Evolutionary conservation across 768 basidiomycete species (phyloP).

Genomic region (Boletus rubropictus): DNA sequence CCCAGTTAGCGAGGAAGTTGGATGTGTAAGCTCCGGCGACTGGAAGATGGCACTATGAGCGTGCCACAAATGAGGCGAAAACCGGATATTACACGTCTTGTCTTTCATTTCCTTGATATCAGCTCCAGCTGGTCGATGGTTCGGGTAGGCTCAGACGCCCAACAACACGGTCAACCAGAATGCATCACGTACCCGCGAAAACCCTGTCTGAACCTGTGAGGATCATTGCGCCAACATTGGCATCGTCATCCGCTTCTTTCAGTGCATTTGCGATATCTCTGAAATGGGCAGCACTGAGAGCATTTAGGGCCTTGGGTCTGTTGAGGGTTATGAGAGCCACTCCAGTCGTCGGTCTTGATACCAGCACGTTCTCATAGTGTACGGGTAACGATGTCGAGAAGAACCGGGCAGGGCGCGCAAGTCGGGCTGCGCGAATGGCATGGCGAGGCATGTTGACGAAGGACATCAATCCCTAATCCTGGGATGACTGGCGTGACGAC

Average conservation of each 20-base stretch:
- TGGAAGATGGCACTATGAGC: constrained; percentile 24
- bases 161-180: neutral
- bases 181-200: constrained; percentile 69
- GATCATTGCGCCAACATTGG: constrained; percentile 74
- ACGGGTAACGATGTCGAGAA: constrained; percentile 28
- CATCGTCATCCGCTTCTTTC: constrained; percentile 63
- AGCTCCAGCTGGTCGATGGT: constrained; percentile 64
- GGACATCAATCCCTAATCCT: too few species aligned
- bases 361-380: constrained; percentile 61
- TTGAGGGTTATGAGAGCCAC: constrained; percentile 84
- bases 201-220: constrained; percentile 89
- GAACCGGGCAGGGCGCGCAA: constrained; percentile 7
- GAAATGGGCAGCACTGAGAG: constrained; percentile 77
- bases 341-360: constrained; percentile 58
- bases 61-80: neutral
- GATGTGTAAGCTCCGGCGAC: constrained; percentile 83
- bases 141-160: neutral
- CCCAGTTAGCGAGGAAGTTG: constrained; percentile 86
- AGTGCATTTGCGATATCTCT: constrained; percentile 76
- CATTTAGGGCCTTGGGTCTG: constrained; percentile 86
- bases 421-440: constrained; percentile 1
- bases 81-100: constrained; percentile 65
- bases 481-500: too few species aligned
- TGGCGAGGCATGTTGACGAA: constrained; percentile 7
- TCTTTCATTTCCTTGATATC: constrained; percentile 99